Evolutionary conservation across 2,329 filamentous ascomycete genomes (phyloP), one percentile per base, ranked within the genome.

Genomic region (Didymella pomorum): DNA sequence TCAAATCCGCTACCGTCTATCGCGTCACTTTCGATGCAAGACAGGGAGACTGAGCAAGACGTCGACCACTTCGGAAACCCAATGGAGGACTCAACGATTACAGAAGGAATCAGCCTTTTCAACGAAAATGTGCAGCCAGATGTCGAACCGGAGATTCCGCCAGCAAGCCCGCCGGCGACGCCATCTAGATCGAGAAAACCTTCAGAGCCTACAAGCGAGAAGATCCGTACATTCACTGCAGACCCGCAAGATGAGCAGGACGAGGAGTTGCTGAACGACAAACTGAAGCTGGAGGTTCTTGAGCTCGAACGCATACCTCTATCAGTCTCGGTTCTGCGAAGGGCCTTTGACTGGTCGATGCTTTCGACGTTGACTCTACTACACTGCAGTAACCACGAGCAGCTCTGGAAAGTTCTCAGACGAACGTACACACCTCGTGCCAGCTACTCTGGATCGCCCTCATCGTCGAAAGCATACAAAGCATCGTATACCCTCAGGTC

Each of bases 251-350:
- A 57, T 3, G 55, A 56, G 14, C 37, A 52, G 7, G 25, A 61
- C 18, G 71, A 77, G 62, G 79, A 80, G 41, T 75, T 79, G 20
- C 75, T 86, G 1, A 81, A 85, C 29, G 83, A 83, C 31, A 86
- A 86, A 66, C 78, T 95, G 16, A 84, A 81, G 60, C 78, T 95
- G n/a, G 87, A 91, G 58, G 86, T 83, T 1, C 79, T 95, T 10
- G 90, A 93, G 75, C 80, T 95, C 2, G 91, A 95, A 75, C 85
- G 90, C 23, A 84, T 94, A 2, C 84, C 86, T 0, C 78, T 95
- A n/a, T 92, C 89, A 1, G 83, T 92, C 41, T 82, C 87, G 9
- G 86, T 91, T n/a, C 81, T 92, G 53, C 83, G 87, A 45, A 85
- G 85, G 60, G 88, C 86, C 1, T 83, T 95, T 41, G 90, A 95